Evolutionary conservation across 805 yeast species (phyloP).

Genomic region (Kodamaea hsintzibuensis): DNA sequence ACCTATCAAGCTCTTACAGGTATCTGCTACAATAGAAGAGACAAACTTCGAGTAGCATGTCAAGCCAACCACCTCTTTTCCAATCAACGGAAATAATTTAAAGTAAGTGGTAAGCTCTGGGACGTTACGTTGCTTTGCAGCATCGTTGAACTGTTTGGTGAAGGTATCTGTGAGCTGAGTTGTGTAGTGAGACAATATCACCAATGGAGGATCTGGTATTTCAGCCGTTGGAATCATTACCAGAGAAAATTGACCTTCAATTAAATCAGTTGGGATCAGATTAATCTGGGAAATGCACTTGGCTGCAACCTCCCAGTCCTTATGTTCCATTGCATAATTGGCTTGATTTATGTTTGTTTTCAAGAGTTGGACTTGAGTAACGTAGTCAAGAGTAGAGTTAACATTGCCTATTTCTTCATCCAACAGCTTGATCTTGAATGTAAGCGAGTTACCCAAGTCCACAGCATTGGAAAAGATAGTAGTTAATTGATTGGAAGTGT

Average conservation of each 20-base stretch:
- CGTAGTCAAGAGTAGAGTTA: slow-evolving; percentile 59
- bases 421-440: slow-evolving; percentile 65
- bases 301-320: slow-evolving; percentile 80
- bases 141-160: slow-evolving; percentile 61
- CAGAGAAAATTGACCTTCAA: slow-evolving; percentile 68
- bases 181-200: slow-evolving; percentile 58
- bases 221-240: slow-evolving; percentile 84
- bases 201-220: slow-evolving; percentile 74
- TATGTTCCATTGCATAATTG: slow-evolving; percentile 62
- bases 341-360: slow-evolving; percentile 67
- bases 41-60: slow-evolving; percentile 83
- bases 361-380: slow-evolving; percentile 62
- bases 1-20: slow-evolving; percentile 67
- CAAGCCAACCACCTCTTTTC: slow-evolving; percentile 69
- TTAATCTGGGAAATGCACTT: slow-evolving; percentile 50
- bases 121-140: slow-evolving; percentile 67
- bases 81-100: slow-evolving; percentile 84
- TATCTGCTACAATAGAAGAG: slow-evolving; percentile 78
- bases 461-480: slow-evolving; percentile 60
- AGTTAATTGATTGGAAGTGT: slow-evolving; percentile 56
- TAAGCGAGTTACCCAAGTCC: slow-evolving; percentile 62
- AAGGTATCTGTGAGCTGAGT: slow-evolving; percentile 58
- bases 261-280: slow-evolving; percentile 53
- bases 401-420: slow-evolving; percentile 73
- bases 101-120: slow-evolving; percentile 74